A percentile compares a stretch with the other conserved stretches of the same genome.
phyloP scores from a whole-genome alignment of 2,329 filamentous ascomycete genomes.

The Cercospora citrullina region DNA sequence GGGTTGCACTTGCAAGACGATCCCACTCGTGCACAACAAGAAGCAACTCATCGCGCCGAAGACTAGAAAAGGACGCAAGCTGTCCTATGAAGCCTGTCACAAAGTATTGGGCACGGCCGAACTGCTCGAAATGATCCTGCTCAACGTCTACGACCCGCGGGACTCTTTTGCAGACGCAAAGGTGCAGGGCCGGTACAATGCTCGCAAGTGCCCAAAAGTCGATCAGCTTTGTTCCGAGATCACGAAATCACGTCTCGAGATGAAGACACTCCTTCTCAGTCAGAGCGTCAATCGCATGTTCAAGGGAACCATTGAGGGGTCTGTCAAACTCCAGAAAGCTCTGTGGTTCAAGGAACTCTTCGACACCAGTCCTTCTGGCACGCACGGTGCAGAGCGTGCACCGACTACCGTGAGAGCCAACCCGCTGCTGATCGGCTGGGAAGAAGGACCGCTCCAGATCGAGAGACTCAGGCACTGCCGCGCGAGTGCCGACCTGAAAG shows the following conservation, averaged over 20 bases:
- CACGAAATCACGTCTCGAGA: background rate
- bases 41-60: background rate
- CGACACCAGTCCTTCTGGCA: background rate
- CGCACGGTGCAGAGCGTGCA: background rate
- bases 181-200: too few species aligned
- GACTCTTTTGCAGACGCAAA: background rate
- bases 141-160: background rate
- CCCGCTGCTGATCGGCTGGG: background rate
- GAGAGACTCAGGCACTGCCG: background rate
- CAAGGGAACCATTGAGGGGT: background rate
- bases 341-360: background rate
- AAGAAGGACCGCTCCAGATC: background rate
- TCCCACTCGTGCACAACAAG: background rate
- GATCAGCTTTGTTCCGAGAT: background rate
- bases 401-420: background rate
- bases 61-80: background rate
- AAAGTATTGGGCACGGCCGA: background rate
- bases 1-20: background rate
- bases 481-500: too few species aligned
- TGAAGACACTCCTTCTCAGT: background rate
- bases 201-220: background rate
- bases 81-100: background rate
- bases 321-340: background rate
- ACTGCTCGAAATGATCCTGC: background rate
- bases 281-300: background rate